Percentiles rank a stretch among this genome's conserved stretches.
Conservation (phyloP, 139 green algal species). For the Chlorella sp. region DNA sequence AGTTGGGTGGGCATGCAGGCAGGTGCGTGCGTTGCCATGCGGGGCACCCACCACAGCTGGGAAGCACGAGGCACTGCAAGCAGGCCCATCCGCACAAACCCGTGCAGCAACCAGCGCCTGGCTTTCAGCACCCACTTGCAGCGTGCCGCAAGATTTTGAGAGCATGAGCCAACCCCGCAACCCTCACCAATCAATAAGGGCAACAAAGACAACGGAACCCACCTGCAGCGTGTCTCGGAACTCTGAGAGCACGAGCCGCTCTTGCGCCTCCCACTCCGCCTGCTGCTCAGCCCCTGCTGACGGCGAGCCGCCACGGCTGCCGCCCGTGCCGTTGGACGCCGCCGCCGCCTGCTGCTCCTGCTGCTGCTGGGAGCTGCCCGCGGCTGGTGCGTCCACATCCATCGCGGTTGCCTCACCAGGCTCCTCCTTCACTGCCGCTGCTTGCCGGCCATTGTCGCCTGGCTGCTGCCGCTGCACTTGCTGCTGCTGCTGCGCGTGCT, state of each 20-base stretch:
- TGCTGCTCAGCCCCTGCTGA: not conserved
- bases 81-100: not conserved
- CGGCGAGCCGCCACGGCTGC: not conserved
- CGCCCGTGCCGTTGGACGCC: not conserved
- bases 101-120: not conserved
- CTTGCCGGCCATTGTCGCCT: not conserved
- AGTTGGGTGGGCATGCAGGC: too few relatives aligned
- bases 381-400: constrained; percentile 6
- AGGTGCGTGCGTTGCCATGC: too few relatives aligned
- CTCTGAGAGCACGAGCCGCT: constrained; percentile 42
- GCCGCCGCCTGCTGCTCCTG: not conserved
- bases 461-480: constrained; percentile 3
- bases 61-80: too few relatives aligned
- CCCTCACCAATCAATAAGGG: not conserved
- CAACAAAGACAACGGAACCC: not conserved
- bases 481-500: not conserved
- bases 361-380: not conserved
- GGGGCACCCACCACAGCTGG: too few relatives aligned
- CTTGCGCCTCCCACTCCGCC: constrained; percentile 26
- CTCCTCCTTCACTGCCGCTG: not conserved
- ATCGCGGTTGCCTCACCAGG: not conserved
- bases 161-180: too few relatives aligned
- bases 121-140: too few relatives aligned
- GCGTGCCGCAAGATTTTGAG: too few relatives aligned
- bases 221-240: constrained; percentile 44